Evolutionary conservation across 202 grass and related monocot genomes (phyloP), one percentile per base, ranked within the genome.

Genomic region (Bolboschoenoplectus hybrid): DNA sequence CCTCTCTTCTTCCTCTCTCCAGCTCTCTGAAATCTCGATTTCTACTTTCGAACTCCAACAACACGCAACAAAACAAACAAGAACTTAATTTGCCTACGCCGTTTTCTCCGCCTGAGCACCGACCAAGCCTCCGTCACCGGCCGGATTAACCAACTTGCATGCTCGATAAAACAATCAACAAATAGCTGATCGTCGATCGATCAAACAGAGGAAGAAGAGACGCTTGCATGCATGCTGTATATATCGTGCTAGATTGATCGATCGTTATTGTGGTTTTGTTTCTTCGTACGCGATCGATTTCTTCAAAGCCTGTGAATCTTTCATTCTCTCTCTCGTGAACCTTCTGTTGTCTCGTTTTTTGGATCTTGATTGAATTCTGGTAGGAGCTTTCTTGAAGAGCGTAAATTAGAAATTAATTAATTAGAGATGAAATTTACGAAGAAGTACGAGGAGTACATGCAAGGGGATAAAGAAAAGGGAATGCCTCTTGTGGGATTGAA

Each of bases 381-480:
- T 44, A 44, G 43, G 43, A 44, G 43, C 43, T 44, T 44, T 36
- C 9, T 35, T 65, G 63, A 65, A 26, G 1, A 26, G 36, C 38
- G 3, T 67, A 1, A 7, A 67, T 38, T 19, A 67, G 63, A 38
- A 67, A 35, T 52, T 50, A 50, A 7, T 26, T 26, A 50, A 62
- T n/a, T 9, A 17, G 57, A 17, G 7, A 97, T 97, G 94, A 97
- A 97, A 88, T 94, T 97, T 32, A 73, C 87, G 47, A 97, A 97
- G 92, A 91, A 87, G 89, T 97, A 97, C 60, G 87, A 94, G 81
- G 83, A 84, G 85, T 94, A 90, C 92, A 92, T 97, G 94, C 57
- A 85, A 74, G 87, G 84, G 36, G 72, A 75, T 34, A 84, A 88
- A 82, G 67, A 91, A 65, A 74, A 87, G 84, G 89, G 92, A 82